Conservation (phyloP, 2,329 filamentous ascomycete genomes). For the Colletotrichum sp. region DNA sequence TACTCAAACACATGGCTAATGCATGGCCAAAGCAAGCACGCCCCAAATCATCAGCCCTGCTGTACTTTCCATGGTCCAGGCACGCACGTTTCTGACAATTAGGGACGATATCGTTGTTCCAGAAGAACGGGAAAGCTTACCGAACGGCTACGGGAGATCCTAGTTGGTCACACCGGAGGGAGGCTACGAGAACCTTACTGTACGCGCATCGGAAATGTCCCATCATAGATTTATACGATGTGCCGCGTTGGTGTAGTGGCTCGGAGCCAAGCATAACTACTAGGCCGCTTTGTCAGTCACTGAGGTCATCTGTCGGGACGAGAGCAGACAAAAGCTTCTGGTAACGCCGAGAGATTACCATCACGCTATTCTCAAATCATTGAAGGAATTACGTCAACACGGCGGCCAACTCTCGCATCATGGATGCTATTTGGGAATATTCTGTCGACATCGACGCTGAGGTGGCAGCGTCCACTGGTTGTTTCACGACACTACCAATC, state of each 20-base stretch:
- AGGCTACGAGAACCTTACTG: background rate
- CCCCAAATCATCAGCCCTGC: background rate
- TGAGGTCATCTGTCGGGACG: background rate
- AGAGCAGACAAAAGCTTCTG: background rate
- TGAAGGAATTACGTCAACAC: background rate
- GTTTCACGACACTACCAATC: constrained; percentile 1
- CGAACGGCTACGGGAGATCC: background rate
- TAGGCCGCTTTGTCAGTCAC: background rate
- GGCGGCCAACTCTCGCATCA: background rate
- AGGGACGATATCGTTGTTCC: background rate
- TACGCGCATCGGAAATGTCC: background rate
- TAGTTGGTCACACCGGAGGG: background rate
- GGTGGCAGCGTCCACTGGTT: background rate
- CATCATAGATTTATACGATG: background rate
- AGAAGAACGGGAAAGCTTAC: background rate
- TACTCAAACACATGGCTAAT: background rate
- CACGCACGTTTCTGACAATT: background rate
- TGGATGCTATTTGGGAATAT: background rate
- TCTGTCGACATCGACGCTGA: background rate
- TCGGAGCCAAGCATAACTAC: background rate
- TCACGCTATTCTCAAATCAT: background rate
- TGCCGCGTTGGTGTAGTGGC: background rate
- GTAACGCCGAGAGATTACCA: background rate
- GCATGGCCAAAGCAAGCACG: background rate
- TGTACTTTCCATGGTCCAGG: background rate